Evolutionary conservation across 768 basidiomycete species (phyloP).

Genomic region (Naganishia vaughanmartiniae): DNA sequence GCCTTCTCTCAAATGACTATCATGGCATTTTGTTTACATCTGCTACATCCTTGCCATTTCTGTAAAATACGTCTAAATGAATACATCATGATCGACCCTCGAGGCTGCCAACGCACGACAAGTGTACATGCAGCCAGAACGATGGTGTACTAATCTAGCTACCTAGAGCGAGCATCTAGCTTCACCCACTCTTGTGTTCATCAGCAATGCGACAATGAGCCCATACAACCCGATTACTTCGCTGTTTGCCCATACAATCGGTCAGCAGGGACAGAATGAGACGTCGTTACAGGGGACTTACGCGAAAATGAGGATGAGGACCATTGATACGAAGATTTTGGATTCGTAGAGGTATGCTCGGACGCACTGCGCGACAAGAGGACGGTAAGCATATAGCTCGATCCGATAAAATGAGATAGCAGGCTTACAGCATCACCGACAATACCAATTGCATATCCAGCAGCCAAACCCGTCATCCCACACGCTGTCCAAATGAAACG

Average conservation of each 20-base stretch:
- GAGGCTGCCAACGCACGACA: too few species aligned
- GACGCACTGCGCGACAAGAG: constrained; percentile 63
- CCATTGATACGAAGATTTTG: constrained; percentile 90
- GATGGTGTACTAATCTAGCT: too few species aligned
- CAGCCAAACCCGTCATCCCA: constrained; percentile 84
- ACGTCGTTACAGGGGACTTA: constrained; percentile 31
- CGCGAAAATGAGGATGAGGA: constrained; percentile 71
- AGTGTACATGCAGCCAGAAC: too few species aligned
- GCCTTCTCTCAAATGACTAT: too few species aligned
- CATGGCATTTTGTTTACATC: too few species aligned
- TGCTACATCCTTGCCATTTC: too few species aligned
- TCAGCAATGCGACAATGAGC: constrained; percentile 76
- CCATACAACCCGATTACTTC: constrained; percentile 46
- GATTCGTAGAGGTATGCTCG: constrained; percentile 87
- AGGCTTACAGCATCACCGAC: constrained; percentile 84
- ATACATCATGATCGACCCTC: too few species aligned
- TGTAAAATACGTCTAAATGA: too few species aligned
- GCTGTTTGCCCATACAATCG: constrained; percentile 10
- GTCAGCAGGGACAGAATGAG: neutral
- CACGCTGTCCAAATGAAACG: constrained; percentile 58
- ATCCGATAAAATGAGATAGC: neutral
- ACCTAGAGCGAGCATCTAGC: constrained; percentile 34
- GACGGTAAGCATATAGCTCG: constrained; percentile 6
- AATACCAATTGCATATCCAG: constrained; percentile 89
- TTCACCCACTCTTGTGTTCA: constrained; percentile 73